phyloP scores from a whole-genome alignment of 257 asterid genomes.

The Plectranthus barbatus region DNA sequence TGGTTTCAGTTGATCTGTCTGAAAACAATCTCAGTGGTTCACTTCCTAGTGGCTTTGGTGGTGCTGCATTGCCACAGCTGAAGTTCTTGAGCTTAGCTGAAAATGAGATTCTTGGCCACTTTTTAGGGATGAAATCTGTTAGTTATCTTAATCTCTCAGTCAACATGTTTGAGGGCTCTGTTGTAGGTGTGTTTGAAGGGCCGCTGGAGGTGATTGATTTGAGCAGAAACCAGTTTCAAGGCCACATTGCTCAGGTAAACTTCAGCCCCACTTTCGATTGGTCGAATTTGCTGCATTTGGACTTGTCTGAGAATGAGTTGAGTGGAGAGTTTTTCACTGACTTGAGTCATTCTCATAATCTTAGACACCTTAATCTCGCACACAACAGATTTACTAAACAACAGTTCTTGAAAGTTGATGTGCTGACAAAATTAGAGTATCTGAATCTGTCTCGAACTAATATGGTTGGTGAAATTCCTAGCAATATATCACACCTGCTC shows the following conservation, averaged over 20 bases:
- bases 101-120: constrained; percentile 52
- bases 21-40: constrained; percentile 48
- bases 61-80: constrained; percentile 52
- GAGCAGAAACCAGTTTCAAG: constrained; percentile 85
- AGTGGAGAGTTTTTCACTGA: constrained; percentile 61
- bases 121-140: constrained; percentile 40
- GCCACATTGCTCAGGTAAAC: constrained; percentile 75
- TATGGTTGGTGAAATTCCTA: constrained; percentile 61
- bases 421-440: constrained; percentile 50
- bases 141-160: constrained; percentile 67
- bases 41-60: constrained; percentile 55
- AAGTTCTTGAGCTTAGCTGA: constrained; percentile 55
- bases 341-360: constrained; percentile 40
- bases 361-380: constrained; percentile 74
- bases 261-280: constrained; percentile 46
- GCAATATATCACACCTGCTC: constrained; percentile 37
- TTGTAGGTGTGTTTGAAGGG: constrained; percentile 47
- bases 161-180: constrained; percentile 66
- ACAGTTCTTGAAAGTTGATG: constrained; percentile 31
- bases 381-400: constrained; percentile 63
- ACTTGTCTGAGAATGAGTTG: constrained; percentile 68
- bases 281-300: constrained; percentile 62
- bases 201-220: constrained; percentile 72
- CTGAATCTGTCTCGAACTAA: constrained; percentile 66
- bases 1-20: constrained; percentile 61